Percentiles rank a stretch among this genome's conserved stretches.
Conservation (phyloP, 345 rosid species). For the Citrus mangshanensis region DNA sequence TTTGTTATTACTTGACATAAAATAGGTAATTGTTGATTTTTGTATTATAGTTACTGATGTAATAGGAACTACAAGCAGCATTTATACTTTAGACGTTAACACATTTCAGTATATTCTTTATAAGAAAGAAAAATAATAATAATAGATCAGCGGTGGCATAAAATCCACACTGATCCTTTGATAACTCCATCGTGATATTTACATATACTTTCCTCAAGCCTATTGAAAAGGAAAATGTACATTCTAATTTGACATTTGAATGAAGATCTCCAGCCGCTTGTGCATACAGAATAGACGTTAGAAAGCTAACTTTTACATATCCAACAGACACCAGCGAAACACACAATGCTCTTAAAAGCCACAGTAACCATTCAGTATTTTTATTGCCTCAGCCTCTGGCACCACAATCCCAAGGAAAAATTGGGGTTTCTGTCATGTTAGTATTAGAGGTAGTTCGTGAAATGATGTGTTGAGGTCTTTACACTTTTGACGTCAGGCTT, state of each 20-base stretch:
- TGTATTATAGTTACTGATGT: no score
- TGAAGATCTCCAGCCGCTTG: constrained; percentile 2
- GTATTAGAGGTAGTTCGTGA: constrained; percentile 13
- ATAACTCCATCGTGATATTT: constrained; percentile 14
- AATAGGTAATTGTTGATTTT: no score
- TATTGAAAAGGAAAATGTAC: constrained; percentile 9
- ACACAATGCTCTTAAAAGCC: constrained; percentile 16
- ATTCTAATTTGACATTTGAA: constrained; percentile 3
- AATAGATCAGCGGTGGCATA: neutral
- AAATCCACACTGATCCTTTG: neutral
- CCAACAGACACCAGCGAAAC: neutral
- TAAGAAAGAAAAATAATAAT: neutral
- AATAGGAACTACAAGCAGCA: neutral
- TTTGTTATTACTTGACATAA: no score
- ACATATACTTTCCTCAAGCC: constrained; percentile 16
- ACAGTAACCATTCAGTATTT: constrained; percentile 10
- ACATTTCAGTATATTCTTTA: neutral
- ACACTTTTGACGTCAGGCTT: constrained; percentile 34
- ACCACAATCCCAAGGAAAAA: neutral
- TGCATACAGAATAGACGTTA: neutral
- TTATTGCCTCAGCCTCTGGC: constrained; percentile 21
- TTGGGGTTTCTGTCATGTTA: constrained; percentile 17
- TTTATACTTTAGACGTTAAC: neutral
- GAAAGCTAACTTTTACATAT: neutral
- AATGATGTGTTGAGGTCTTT: constrained; percentile 19